phyloP scores from a whole-genome alignment of 768 basidiomycete genomes.

The Termitomyces sp. region DNA sequence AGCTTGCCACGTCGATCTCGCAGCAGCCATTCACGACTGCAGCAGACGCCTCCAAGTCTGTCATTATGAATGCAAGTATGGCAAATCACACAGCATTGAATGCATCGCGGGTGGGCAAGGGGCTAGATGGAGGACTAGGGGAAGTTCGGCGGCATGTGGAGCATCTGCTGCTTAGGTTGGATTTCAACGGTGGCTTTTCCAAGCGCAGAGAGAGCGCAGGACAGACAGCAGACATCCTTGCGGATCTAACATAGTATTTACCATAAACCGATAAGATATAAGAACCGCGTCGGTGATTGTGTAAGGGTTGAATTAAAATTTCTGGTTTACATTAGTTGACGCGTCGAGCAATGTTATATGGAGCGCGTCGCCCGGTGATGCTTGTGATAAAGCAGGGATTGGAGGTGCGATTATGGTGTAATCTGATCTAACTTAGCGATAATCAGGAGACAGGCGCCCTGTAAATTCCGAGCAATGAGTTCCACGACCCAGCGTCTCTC shows the following conservation, averaged over 20 bases:
- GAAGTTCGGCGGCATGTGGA: slow-evolving; percentile 80
- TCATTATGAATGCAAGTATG: slow-evolving; percentile 56
- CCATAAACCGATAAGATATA: slow-evolving; percentile 15
- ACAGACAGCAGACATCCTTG: slow-evolving; percentile 35
- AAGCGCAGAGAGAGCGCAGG: slow-evolving; percentile 31
- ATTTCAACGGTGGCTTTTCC: slow-evolving; percentile 81
- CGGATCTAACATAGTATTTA: slow-evolving; percentile 19
- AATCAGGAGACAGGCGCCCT: slow-evolving; percentile 25
- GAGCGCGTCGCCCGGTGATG: slow-evolving; percentile 6
- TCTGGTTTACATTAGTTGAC: not conserved
- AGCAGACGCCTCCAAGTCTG: slow-evolving; percentile 72
- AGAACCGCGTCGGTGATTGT: not conserved
- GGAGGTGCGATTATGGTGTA: slow-evolving; percentile 15
- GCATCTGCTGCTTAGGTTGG: slow-evolving; percentile 73
- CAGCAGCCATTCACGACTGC: slow-evolving; percentile 64
- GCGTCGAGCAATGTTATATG: slow-evolving; percentile 4
- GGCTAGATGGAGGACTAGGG: slow-evolving; percentile 52
- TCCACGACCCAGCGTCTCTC: slow-evolving; percentile 50
- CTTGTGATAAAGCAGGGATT: slow-evolving; percentile 11
- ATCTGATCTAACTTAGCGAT: slow-evolving; percentile 18
- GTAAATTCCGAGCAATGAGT: slow-evolving; percentile 32
- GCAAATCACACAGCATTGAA: slow-evolving; percentile 52
- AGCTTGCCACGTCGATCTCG: slow-evolving; percentile 71
- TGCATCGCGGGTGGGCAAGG: slow-evolving; percentile 46
- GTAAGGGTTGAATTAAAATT: slow-evolving; percentile 12